Percentiles rank a stretch among this genome's conserved stretches.
Evolutionary conservation across 106 monocot species (phyloP).

Genomic region (Amphibolis antarctica): DNA sequence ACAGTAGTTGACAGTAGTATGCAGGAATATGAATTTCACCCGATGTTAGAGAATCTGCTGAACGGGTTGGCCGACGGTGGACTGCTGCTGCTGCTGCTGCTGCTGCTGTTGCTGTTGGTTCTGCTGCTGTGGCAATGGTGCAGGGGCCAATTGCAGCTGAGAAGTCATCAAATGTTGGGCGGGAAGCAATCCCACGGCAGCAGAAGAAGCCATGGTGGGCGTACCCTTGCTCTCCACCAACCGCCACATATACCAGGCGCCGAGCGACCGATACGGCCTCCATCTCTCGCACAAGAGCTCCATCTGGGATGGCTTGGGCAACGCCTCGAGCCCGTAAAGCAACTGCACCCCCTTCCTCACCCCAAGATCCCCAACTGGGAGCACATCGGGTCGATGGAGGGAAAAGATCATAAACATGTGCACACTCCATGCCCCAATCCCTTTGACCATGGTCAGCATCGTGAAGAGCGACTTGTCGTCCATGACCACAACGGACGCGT

Average conservation of each 20-base stretch:
- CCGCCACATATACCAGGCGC: slow-evolving; percentile 91
- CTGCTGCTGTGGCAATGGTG: not conserved
- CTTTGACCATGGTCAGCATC: slow-evolving; percentile 89
- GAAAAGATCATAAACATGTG: slow-evolving; percentile 99
- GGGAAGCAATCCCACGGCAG: not conserved
- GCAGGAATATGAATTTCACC: slow-evolving; percentile 18
- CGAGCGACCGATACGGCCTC: slow-evolving; percentile 73
- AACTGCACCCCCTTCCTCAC: slow-evolving; percentile 82
- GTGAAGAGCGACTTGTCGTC: slow-evolving; percentile 67
- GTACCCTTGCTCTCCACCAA: slow-evolving; percentile 45
- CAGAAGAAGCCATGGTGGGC: slow-evolving; percentile 11
- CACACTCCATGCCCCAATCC: slow-evolving; percentile 89
- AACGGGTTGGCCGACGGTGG: slow-evolving; percentile 23
- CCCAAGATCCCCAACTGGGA: slow-evolving; percentile 67
- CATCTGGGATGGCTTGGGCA: slow-evolving; percentile 75
- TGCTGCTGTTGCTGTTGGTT: slow-evolving; percentile 2
- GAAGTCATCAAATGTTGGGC: not conserved
- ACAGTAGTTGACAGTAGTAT: no score
- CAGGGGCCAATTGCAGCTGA: not conserved
- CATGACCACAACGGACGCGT: slow-evolving; percentile 48
- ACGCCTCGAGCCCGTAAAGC: slow-evolving; percentile 41
- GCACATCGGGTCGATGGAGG: slow-evolving; percentile 80
- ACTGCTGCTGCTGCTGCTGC: slow-evolving; percentile 8
- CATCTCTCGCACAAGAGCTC: slow-evolving; percentile 56
- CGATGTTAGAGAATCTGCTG: slow-evolving; percentile 30